phyloP scores from a whole-genome alignment of 768 basidiomycete species.

The Exidia glandulosa region DNA sequence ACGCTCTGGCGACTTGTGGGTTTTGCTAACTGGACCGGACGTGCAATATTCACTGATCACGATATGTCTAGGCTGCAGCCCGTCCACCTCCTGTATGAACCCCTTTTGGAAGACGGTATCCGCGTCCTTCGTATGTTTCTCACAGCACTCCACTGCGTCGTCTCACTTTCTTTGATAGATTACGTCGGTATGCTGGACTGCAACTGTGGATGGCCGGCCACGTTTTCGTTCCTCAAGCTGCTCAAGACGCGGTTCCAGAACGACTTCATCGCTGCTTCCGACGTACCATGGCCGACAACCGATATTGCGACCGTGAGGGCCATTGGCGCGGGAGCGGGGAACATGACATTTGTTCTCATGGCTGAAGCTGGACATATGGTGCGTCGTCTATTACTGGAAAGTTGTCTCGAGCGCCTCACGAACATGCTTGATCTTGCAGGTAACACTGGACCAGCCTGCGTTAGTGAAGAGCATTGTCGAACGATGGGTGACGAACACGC shows the following conservation, averaged over 20 bases:
- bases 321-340: conserved; percentile 21
- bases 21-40: neutral
- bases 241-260: conserved; percentile 17
- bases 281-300: conserved; percentile 19
- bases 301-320: conserved; percentile 16
- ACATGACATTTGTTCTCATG: conserved; percentile 21
- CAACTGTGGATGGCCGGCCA: conserved; percentile 21
- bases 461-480: conserved; percentile 15
- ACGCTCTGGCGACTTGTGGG: conserved; percentile 3
- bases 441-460: conserved; percentile 14
- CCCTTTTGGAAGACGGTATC: conserved; percentile 18
- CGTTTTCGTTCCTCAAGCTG: conserved; percentile 20
- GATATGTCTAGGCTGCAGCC: conserved; percentile 8
- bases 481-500: conserved; percentile 14
- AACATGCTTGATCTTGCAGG: too few relatives aligned
- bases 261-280: conserved; percentile 15
- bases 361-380: conserved; percentile 24
- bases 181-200: conserved; percentile 21
- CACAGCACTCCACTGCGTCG: too few relatives aligned
- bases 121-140: conserved; percentile 11
- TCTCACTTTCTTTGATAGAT: too few relatives aligned
- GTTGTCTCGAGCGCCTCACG: too few relatives aligned
- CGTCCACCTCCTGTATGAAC: conserved; percentile 15
- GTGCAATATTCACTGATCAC: neutral
- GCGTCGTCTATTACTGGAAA: too few relatives aligned